Base-by-base conservation (phyloP, 768 basidiomycete species). In the Trametopsis cervina region DNA sequence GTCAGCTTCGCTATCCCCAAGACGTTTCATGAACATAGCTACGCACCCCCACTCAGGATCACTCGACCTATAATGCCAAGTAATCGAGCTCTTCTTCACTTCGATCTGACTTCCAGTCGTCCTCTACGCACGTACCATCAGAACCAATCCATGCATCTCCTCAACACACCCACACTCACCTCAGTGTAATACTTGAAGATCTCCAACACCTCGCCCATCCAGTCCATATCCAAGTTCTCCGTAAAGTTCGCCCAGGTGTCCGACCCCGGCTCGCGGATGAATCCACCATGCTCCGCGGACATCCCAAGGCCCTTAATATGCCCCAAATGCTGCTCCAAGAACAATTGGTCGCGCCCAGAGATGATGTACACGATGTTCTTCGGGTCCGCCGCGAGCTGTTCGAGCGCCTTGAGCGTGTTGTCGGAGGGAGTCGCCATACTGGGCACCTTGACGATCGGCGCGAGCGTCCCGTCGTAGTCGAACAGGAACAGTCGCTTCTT, bases 71-170 rank as follows among this genome's bases (percentile, higher is more conserved):
- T 96, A 97, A 68, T 99, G 95, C 95, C 95, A 98, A 37, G 94
- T 97, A 63, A 99, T 89, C 51, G 87, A 87, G 60, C 89, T 91
- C 77, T 94, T 94, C 80, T 99, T 99, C 65, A 85, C 73, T 74
- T 99, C 95, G 51, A 98, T 91, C 59, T 88, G 85, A 55, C 88
- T 87, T n/a, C 95, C 95, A 27, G 91, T 90, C 57, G 95, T 99
- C 44, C 95, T 74, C 79, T 83, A 49, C 40, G 47, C 42, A 15
- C 22, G 12, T 7, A 9, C 18, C 5, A 12, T 47, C 29, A 52
- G 44, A 17, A 40, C n/a, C 44, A 63, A 40, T 42, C 38, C 46
- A 41, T 40, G 35, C 36, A 22, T 33, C 20, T 20, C n/a, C 15
- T 6, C 21, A 45, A 47, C 42, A 17, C 38, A 5, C 10, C 23